phyloP scores from a whole-genome alignment of 116 monocot genomes.

The Posidonia oceanica region DNA sequence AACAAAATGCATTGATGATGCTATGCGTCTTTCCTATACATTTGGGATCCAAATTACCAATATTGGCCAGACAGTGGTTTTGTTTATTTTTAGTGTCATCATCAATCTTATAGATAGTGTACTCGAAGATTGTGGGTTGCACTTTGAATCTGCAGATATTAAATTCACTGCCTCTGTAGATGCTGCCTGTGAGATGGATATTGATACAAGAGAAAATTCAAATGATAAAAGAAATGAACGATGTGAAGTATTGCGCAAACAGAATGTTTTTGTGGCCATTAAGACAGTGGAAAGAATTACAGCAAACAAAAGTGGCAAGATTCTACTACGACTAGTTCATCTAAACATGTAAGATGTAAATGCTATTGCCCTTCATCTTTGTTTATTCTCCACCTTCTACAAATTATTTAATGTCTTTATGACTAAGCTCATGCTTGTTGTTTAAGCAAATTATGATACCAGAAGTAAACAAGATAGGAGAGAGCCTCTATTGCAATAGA shows the following conservation, averaged over 20 bases:
- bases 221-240: slow-evolving; percentile 31
- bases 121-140: slow-evolving; percentile 62
- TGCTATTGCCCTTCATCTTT: background rate
- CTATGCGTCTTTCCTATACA: slow-evolving; percentile 46
- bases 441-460: no score
- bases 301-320: slow-evolving; percentile 33
- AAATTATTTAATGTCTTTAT: no score
- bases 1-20: slow-evolving; percentile 60
- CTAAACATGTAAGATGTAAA: slow-evolving; percentile 52
- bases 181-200: slow-evolving; percentile 24
- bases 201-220: slow-evolving; percentile 25
- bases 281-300: slow-evolving; percentile 54
- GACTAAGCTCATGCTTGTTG: no score
- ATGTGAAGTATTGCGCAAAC: slow-evolving; percentile 35
- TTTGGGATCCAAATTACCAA: slow-evolving; percentile 44
- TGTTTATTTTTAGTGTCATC: slow-evolving; percentile 48
- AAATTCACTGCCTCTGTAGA: slow-evolving; percentile 11
- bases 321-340: slow-evolving; percentile 57
- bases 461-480: no score
- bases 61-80: slow-evolving; percentile 46
- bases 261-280: slow-evolving; percentile 44
- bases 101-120: slow-evolving; percentile 46
- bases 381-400: no score
- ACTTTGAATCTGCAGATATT: slow-evolving; percentile 21
- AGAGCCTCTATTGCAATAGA: background rate